These are phyloP conservation scores for Phytophthora tentaculata DNA, from an alignment of 352 stramenopile species.

Conservation along the genomic window DNA sequence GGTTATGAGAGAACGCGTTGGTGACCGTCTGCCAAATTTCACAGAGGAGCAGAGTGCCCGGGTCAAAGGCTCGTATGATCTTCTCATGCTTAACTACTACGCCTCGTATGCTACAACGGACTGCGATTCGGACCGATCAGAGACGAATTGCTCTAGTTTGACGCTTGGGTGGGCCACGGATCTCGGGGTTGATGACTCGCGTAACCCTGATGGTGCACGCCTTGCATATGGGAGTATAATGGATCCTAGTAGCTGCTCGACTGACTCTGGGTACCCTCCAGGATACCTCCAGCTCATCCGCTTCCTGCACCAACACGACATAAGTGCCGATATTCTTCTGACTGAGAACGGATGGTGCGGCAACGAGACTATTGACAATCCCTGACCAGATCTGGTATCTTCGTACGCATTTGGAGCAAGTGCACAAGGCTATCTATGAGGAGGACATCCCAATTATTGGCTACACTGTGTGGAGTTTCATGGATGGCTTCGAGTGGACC, in stretches of 20 bases:
- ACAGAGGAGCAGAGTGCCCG: constrained; percentile 70
- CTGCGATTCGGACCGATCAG: constrained; percentile 42
- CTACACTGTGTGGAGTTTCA: constrained; percentile 92
- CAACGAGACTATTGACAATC: constrained; percentile 60
- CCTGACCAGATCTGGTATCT: constrained; percentile 70
- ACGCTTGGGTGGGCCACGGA: constrained; percentile 50
- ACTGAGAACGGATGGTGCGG: constrained; percentile 77
- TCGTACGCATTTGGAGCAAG: constrained; percentile 55
- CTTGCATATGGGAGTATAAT: constrained; percentile 42
- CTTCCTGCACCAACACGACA: constrained; percentile 58
- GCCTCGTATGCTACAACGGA: constrained; percentile 55
- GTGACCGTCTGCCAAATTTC: constrained; percentile 87
- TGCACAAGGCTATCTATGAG: constrained; percentile 55
- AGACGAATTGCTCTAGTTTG: constrained; percentile 42
- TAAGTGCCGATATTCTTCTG: constrained; percentile 48
- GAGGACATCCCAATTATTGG: constrained; percentile 73
- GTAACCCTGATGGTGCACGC: constrained; percentile 31
- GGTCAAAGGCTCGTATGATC: constrained; percentile 86
- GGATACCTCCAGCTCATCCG: constrained; percentile 60
- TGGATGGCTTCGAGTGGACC: constrained; percentile 42
- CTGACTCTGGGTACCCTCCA: constrained; percentile 47
- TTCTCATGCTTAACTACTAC: constrained; percentile 97
- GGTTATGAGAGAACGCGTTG: constrained; percentile 88
- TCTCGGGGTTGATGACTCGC: constrained; percentile 48
- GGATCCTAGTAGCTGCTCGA: constrained; percentile 34